Percentiles rank a stretch among this genome's conserved stretches.
These are phyloP conservation scores for Aspergillus cavernicola DNA, from an alignment of 495 filamentous ascomycete species.

Conservation along the genomic window DNA sequence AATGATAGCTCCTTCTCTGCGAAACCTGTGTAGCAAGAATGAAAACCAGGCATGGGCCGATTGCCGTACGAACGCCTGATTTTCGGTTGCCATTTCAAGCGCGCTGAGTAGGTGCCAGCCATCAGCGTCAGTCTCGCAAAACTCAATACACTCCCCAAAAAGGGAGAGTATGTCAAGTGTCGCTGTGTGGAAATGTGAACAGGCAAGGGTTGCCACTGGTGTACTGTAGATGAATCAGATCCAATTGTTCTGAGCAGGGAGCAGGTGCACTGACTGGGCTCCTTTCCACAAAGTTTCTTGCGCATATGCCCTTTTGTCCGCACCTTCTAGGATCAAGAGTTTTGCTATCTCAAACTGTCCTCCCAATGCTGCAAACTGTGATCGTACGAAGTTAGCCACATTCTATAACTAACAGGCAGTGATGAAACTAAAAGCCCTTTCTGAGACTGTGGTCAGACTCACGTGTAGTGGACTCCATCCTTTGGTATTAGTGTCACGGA, in stretches of 20 bases:
- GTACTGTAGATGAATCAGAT: too few relatives aligned
- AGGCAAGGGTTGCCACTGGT: neutral
- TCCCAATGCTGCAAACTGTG: neutral
- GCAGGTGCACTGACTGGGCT: neutral
- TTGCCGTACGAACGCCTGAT: neutral
- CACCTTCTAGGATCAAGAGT: neutral
- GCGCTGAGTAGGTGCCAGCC: neutral
- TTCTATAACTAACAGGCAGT: neutral
- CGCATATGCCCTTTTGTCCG: neutral
- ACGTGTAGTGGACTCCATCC: neutral
- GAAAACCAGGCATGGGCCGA: neutral
- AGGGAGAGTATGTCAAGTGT: neutral
- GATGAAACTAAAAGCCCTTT: too few relatives aligned
- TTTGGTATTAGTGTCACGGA: neutral
- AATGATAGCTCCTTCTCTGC: neutral
- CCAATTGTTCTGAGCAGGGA: too few relatives aligned
- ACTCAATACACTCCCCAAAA: slow-evolving; percentile 3
- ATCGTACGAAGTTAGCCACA: neutral
- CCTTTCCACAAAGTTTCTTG: neutral
- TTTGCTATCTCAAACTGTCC: neutral
- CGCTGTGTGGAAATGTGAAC: neutral
- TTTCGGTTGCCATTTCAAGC: neutral
- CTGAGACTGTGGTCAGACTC: neutral
- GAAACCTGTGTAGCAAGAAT: neutral
- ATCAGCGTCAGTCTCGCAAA: neutral